A percentile compares a stretch with the other conserved stretches of the same genome.
Conservation (phyloP, 768 basidiomycete genomes). For the Podaxis rugospora region DNA sequence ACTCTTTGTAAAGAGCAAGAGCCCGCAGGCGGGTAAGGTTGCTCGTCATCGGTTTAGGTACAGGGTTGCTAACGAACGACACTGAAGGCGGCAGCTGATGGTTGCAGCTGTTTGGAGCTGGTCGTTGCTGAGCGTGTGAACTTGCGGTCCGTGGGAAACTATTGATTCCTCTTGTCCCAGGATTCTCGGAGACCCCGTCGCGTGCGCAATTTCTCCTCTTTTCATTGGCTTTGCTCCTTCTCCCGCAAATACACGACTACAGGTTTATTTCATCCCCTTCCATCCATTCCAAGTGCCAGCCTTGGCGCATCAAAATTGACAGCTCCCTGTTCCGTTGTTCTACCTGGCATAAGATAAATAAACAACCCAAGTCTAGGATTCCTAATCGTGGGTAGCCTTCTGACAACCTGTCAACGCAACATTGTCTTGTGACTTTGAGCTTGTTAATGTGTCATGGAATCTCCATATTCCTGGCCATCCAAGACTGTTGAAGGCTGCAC, state of each 20-base stretch:
- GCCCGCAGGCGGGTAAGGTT: constrained; percentile 57
- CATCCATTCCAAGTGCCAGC: neutral
- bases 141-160: neutral
- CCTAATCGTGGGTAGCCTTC: too few relatives aligned
- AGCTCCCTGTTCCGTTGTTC: neutral
- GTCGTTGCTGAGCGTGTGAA: neutral
- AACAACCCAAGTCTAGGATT: too few relatives aligned
- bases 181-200: neutral
- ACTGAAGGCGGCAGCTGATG: neutral
- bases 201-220: neutral
- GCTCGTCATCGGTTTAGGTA: constrained; percentile 37
- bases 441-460: neutral
- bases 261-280: neutral
- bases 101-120: neutral
- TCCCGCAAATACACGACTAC: neutral
- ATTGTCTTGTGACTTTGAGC: too few relatives aligned
- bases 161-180: neutral
- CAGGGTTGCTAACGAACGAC: constrained; percentile 3
- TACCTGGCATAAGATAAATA: too few relatives aligned
- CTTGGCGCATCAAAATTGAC: neutral
- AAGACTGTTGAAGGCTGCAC: too few relatives aligned
- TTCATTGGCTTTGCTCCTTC: neutral
- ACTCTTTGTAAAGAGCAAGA: constrained; percentile 75
- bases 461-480: neutral
- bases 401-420: too few relatives aligned